phyloP scores from a whole-genome alignment of 192 early-diverging fungal genomes.

The Coemansia furcata region DNA sequence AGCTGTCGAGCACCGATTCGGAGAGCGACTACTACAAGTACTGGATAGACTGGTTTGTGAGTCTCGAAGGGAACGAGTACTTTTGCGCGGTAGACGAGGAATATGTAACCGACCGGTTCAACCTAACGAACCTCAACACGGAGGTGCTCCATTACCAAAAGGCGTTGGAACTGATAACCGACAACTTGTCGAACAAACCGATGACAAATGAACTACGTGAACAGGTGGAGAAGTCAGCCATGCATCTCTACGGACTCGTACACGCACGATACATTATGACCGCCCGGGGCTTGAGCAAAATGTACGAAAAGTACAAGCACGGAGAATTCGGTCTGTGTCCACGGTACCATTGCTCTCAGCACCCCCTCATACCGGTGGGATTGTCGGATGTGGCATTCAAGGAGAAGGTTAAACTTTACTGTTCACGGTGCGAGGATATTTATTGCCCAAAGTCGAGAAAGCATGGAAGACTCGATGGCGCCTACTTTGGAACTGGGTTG shows the following conservation, averaged over 20 bases:
- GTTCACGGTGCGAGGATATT: slow-evolving; percentile 94
- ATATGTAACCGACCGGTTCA: slow-evolving; percentile 96
- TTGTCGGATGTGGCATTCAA: slow-evolving; percentile 81
- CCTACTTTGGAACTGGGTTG: slow-evolving; percentile 95
- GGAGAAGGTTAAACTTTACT: slow-evolving; percentile 92
- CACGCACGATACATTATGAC: slow-evolving; percentile 97
- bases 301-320: slow-evolving; percentile 94
- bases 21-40: slow-evolving; percentile 57
- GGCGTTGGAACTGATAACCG: slow-evolving; percentile 89
- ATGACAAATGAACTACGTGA: slow-evolving; percentile 65
- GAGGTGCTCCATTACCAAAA: slow-evolving; percentile 90
- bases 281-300: slow-evolving; percentile 84
- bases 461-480: slow-evolving; percentile 87
- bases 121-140: slow-evolving; percentile 86
- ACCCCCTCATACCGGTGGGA: slow-evolving; percentile 88
- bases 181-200: slow-evolving; percentile 54
- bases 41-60: slow-evolving; percentile 96
- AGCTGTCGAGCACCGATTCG: slow-evolving; percentile 43
- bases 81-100: slow-evolving; percentile 99
- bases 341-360: slow-evolving; percentile 85
- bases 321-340: slow-evolving; percentile 97
- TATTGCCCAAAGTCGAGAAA: slow-evolving; percentile 88
- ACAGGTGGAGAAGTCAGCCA: slow-evolving; percentile 83
- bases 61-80: slow-evolving; percentile 92
- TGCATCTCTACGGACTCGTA: slow-evolving; percentile 96